A percentile compares a stretch with the other conserved stretches of the same genome.
Evolutionary conservation across 495 filamentous ascomycete species (phyloP).

Genomic region (Lasiosphaeris hirsuta): DNA sequence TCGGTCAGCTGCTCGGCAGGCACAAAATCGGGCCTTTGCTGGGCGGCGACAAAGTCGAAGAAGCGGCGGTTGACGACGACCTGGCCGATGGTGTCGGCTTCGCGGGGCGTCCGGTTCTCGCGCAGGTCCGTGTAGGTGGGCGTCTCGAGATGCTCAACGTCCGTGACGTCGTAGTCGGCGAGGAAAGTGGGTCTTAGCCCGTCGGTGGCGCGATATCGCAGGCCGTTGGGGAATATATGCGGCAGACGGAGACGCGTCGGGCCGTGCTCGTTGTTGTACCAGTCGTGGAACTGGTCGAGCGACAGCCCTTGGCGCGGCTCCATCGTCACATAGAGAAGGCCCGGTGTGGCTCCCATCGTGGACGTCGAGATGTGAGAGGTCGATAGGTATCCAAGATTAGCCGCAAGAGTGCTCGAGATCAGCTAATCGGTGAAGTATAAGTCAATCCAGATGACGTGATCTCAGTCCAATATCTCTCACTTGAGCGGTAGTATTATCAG

Average conservation of each 20-base stretch:
- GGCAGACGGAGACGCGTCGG: slow-evolving; percentile 70
- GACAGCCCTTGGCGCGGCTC: slow-evolving; percentile 61
- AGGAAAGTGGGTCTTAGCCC: slow-evolving; percentile 61
- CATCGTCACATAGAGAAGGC: slow-evolving; percentile 78
- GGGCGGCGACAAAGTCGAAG: slow-evolving; percentile 58
- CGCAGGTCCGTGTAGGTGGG: slow-evolving; percentile 66
- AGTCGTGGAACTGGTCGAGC: slow-evolving; percentile 75
- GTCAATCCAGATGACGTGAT: not conserved
- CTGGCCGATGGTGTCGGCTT: slow-evolving; percentile 71
- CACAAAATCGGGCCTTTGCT: slow-evolving; percentile 51
- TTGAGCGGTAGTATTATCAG: too few relatives aligned
- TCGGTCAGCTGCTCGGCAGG: slow-evolving; percentile 57
- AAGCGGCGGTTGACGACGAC: slow-evolving; percentile 68
- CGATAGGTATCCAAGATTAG: not conserved
- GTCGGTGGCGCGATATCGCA: slow-evolving; percentile 71
- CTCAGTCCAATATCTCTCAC: too few relatives aligned
- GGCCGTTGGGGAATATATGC: slow-evolving; percentile 66
- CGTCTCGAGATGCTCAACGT: slow-evolving; percentile 64
- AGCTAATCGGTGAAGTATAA: not conserved
- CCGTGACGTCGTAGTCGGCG: slow-evolving; percentile 75
- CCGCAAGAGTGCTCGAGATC: not conserved
- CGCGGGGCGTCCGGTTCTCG: slow-evolving; percentile 65
- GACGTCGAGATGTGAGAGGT: not conserved
- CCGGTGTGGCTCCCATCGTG: slow-evolving; percentile 35
- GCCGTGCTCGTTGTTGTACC: slow-evolving; percentile 89